Conservation (phyloP, 805 yeast genomes). For the Kodamaea lidongshanica region DNA sequence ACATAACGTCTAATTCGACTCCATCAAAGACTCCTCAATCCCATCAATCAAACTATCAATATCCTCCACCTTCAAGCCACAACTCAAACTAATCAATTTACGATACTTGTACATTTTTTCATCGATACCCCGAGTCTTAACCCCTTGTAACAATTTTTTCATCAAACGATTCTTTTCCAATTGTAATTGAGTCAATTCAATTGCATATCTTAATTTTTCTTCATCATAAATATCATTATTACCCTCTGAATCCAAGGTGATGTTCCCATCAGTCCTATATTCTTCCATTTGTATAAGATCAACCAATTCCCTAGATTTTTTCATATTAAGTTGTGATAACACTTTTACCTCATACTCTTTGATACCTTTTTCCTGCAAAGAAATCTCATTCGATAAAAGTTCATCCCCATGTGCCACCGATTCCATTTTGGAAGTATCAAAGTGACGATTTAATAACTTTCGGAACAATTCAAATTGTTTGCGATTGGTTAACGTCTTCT, state of each 20-base stretch:
- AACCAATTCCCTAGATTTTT: conserved; percentile 43
- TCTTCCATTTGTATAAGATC: conserved; percentile 35
- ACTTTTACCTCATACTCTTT: conserved; percentile 17
- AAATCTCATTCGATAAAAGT: conserved; percentile 16
- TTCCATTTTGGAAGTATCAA: conserved; percentile 23
- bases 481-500: conserved; percentile 43
- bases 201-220: conserved; percentile 12
- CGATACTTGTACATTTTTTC: conserved; percentile 68
- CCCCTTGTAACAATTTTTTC: conserved; percentile 43
- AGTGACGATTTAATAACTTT: conserved; percentile 23
- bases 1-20: too few species aligned
- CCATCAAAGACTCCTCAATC: conserved; percentile 31
- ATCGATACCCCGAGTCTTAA: conserved; percentile 41
- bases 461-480: conserved; percentile 21
- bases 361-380: conserved; percentile 11
- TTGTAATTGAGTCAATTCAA: conserved; percentile 46
- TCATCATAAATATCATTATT: conserved; percentile 10
- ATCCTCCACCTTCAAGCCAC: conserved; percentile 74
- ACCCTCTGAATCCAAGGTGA: conserved; percentile 5
- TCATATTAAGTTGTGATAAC: conserved; percentile 27
- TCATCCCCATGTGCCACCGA: conserved; percentile 23
- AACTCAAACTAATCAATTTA: conserved; percentile 65
- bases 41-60: conserved; percentile 79
- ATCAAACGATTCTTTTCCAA: conserved; percentile 39
- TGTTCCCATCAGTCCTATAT: conserved; percentile 4